Base-by-base conservation (phyloP, 2,329 filamentous ascomycete species). In the Blumeria graminis region DNA sequence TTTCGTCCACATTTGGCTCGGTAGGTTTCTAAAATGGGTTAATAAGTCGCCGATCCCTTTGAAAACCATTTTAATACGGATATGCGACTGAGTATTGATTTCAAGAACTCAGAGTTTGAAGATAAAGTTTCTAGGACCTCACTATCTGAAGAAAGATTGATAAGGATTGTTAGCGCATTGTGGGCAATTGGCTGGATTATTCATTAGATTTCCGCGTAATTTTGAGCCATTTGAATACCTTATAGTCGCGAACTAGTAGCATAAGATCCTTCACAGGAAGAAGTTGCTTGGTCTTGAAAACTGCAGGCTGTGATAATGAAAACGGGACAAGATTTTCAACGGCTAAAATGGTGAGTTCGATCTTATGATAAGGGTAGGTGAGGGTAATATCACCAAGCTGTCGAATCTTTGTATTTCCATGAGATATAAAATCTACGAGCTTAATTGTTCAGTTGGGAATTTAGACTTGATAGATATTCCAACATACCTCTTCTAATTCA, bases 361-460 rank as follows among this genome's bases (percentile, higher is more conserved):
- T 61, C 59, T 57, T 50, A 43, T 39, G 56, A 36, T 6, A 39
- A 43, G 36, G 45, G 38, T 46, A 34, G 34, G 35, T 50, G 41
- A 14, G 50, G 38, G 22, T 57, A 32, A 53, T 61, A 69, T 63
- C 71, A 84, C 81, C 81, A 62, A 90, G 76, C 67, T 86, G 81
- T 63, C 92, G 81, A 61, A 96, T 87, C 67, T 94, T 85, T 45
- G 87, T 86, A 67, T 93, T 94, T 58, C 86, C 86, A 71, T 94
- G 84, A 69, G 86, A 84, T 58, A 96, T 84, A 70, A 96, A 95
- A 68, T 88, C 87, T 59, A 95, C 87, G 56, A 94, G 80, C 86
- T 94, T 63, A 52, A 58, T 28, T 28, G 33, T 4, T 50, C 3
- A 32, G 2, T 35, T 10, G 1, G 18, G 1, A 22, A 28, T 28